Evolutionary conservation across 768 basidiomycete species (phyloP).

Genomic region (Daedalea quercina): DNA sequence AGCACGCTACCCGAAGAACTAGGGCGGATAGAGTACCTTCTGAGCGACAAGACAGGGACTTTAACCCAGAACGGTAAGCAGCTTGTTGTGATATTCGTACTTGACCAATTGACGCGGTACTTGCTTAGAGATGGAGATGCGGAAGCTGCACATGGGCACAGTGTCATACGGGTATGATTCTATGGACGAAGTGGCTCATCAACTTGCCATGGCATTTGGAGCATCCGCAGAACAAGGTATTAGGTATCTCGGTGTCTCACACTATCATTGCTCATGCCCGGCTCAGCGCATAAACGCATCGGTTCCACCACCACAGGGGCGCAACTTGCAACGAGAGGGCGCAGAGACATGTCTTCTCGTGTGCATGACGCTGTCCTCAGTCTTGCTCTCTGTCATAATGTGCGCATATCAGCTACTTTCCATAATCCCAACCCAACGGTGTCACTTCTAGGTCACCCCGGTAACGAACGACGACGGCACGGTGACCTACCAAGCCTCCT

Average conservation of each 20-base stretch:
- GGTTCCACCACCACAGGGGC: conserved; percentile 67
- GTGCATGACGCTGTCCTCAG: conserved; percentile 90
- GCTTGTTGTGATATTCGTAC: neutral
- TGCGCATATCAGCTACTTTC: conserved; percentile 19
- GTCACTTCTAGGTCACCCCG: conserved; percentile 75
- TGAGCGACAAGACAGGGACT: conserved; percentile 98
- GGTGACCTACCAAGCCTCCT: conserved; percentile 96
- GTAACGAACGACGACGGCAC: conserved; percentile 91
- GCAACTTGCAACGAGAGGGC: conserved; percentile 78
- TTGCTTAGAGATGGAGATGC: conserved; percentile 93
- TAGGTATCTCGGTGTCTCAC: neutral
- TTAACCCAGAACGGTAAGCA: conserved; percentile 88
- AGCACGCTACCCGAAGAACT: conserved; percentile 96
- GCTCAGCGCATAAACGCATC: conserved; percentile 36
- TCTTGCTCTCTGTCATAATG: conserved; percentile 94
- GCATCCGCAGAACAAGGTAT: conserved; percentile 50
- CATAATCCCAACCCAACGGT: neutral
- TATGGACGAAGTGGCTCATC: conserved; percentile 98
- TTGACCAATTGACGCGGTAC: neutral
- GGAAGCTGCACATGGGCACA: conserved; percentile 97
- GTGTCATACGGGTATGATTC: conserved; percentile 95
- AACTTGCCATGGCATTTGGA: conserved; percentile 82
- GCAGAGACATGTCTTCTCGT: conserved; percentile 91
- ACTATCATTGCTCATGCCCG: neutral
- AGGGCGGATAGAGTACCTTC: conserved; percentile 88